Evolutionary conservation across 352 stramenopile species (phyloP).

Genomic region (Globisporangium nodosum): DNA sequence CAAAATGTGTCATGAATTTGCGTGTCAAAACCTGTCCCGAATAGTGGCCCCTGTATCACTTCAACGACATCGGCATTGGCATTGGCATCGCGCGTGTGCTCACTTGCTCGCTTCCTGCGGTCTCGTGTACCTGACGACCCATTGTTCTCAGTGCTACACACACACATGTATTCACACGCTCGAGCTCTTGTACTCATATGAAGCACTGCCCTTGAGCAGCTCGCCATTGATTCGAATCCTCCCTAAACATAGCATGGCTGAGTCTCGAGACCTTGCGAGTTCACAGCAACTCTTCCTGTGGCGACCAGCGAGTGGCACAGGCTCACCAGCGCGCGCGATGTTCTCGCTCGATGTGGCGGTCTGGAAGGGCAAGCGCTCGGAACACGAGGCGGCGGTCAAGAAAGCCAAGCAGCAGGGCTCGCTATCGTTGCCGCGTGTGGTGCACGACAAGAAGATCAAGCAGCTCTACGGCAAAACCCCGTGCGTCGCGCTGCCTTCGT

Average conservation of each 20-base stretch:
- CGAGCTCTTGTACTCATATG: no score
- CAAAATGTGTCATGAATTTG: neutral
- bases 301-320: neutral
- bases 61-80: neutral
- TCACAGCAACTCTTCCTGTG: no score
- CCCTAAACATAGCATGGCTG: no score
- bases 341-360: slow-evolving; percentile 56
- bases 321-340: slow-evolving; percentile 14
- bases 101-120: no score
- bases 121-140: no score
- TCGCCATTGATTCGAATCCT: no score
- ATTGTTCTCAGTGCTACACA: no score
- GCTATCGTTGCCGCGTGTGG: slow-evolving; percentile 16
- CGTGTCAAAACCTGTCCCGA: neutral
- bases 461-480: slow-evolving; percentile 53
- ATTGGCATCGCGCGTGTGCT: no score
- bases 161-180: no score
- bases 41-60: neutral
- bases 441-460: slow-evolving; percentile 32
- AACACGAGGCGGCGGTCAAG: slow-evolving; percentile 26
- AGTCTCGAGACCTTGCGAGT: no score
- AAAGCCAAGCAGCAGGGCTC: slow-evolving; percentile 21
- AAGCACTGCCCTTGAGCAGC: no score
- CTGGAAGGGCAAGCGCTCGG: slow-evolving; percentile 34
- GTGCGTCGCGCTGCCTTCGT: slow-evolving; percentile 15